Conservation (phyloP, 169 alveolate genomes). For the Toxoplasma gondii region DNA sequence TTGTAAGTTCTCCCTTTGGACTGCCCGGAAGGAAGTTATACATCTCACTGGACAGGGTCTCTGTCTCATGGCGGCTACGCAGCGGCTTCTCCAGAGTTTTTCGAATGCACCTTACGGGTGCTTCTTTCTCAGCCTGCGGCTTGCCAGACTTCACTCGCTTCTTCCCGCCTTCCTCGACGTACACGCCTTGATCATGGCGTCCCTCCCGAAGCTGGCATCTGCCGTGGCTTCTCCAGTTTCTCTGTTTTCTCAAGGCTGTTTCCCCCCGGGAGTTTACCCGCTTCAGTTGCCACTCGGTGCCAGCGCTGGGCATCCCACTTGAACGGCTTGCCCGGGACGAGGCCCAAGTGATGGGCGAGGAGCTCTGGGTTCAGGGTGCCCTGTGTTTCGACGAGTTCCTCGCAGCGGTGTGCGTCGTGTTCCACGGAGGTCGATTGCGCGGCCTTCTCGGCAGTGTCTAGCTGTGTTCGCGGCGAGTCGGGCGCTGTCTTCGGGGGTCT, state of each 20-base stretch:
- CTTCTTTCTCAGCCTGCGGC: no score
- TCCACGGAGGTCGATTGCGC: no score
- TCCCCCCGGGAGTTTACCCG: background rate
- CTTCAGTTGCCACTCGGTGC: background rate
- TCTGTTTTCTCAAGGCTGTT: background rate
- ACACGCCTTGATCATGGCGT: no score
- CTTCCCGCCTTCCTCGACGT: background rate
- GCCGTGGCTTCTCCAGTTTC: no score
- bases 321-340: background rate
- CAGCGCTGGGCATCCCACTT: background rate
- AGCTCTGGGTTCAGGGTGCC: background rate
- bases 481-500: background rate
- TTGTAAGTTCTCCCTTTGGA: no score
- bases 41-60: no score
- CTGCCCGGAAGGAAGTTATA: no score
- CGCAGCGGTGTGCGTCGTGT: background rate
- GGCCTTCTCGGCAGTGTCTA: background rate
- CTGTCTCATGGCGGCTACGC: no score
- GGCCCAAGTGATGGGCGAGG: slow-evolving; percentile 10
- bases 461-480: background rate
- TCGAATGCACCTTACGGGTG: no score
- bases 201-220: no score
- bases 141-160: no score
- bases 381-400: background rate
- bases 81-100: no score